A percentile compares a stretch with the other conserved stretches of the same genome.
phyloP scores from a whole-genome alignment of 768 basidiomycete species.

The Agaricus sinodeliciosus region DNA sequence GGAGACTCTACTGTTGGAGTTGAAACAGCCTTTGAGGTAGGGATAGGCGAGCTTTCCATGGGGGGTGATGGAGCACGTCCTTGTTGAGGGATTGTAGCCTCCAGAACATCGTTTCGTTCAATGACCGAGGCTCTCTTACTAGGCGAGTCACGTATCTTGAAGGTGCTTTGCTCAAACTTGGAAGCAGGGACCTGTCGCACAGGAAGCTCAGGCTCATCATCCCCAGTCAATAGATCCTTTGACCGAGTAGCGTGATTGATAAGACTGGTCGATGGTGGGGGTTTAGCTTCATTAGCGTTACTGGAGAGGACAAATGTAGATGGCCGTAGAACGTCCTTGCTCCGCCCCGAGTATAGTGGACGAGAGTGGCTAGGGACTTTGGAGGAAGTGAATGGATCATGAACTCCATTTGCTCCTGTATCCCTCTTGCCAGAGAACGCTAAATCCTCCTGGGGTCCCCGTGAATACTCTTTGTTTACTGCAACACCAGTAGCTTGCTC shows the following conservation, averaged over 20 bases:
- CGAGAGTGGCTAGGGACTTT: not conserved
- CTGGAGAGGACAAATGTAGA: not conserved
- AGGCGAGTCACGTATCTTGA: constrained; percentile 54
- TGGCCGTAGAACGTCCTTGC: not conserved
- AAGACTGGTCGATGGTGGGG: not conserved
- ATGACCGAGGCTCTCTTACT: constrained; percentile 68
- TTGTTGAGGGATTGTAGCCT: constrained; percentile 30
- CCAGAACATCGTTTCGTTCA: constrained; percentile 35
- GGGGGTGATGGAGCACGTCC: constrained; percentile 27
- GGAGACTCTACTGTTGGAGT: constrained; percentile 26
- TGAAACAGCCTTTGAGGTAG: constrained; percentile 11
- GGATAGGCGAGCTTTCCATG: constrained; percentile 5
- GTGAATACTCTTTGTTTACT: constrained; percentile 16
- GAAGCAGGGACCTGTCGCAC: constrained; percentile 8
- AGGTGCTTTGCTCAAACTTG: constrained; percentile 34
- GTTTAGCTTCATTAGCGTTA: not conserved
- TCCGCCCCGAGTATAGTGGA: not conserved
- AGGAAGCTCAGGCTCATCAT: constrained; percentile 32
- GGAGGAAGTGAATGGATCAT: not conserved
- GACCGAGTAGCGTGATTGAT: constrained; percentile 22
- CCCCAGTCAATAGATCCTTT: constrained; percentile 74
- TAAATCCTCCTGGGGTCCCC: constrained; percentile 4
- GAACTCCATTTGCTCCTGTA: not conserved
- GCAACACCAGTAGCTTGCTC: constrained; percentile 50
- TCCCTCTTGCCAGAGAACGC: not conserved